Base-by-base conservation (phyloP, 352 stramenopile species). In the Phytophthora citrophthora region DNA sequence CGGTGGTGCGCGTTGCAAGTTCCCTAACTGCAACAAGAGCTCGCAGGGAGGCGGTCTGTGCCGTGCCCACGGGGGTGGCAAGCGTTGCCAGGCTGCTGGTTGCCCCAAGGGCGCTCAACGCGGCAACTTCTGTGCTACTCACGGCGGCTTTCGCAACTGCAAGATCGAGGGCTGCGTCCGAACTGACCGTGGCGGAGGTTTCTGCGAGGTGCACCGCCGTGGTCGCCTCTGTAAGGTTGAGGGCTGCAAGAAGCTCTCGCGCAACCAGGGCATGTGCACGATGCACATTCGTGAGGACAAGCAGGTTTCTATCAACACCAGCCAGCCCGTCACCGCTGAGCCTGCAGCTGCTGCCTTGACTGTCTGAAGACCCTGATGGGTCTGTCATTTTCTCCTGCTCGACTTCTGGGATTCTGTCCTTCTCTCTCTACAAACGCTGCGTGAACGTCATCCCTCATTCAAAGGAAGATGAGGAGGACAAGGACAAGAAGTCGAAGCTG, bases 191-290 rank as follows among this genome's bases (percentile, higher is more conserved):
- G 87, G 87, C 20, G 87, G 87, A 40, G 87, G 87, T 44, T 95
- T 90, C 67, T 95, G 87, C 53, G 86, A 95, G 61, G 87, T 94
- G 39, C 87, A 95, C 72, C 86, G 87, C 40, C 83, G 85, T 46
- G 86, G 84, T 20, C 83, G 82, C 12, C 77, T 93, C 5, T 95
- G 87, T 45, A 94, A 93, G 67, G 71, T 94, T 40, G 81, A 93
- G 38, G 87, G 83, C 32, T 95, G 87, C 76, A 95, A 95, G 76
- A 95, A 95, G 63, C 78, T 95, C 12, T 89, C 85, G 12, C 86
- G 86, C 20, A 95, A 94, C 74, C 81, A 95, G 63, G 87, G 87
- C 54, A 91, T 94, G 77, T 95, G 87, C 74, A 95, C 87, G n/a
- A 90, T 94, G 83, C 87, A 95, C 74, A 91, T 95, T 47, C 87